Percentiles rank a stretch among this genome's conserved stretches.
These are phyloP conservation scores for Malus domestica DNA, from an alignment of 306 rosid genomes.

Conservation along the genomic window ASM211411v1 NC_041797.1:1818001-1818500, in stretches of 20 bases:
- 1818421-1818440: neutral
- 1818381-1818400: neutral
- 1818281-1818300: too few species aligned
- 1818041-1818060: conserved; percentile 75
- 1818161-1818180: neutral
- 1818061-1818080: conserved; percentile 81
- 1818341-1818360: too few species aligned
- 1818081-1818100: conserved; percentile 79
- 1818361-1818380: too few species aligned
- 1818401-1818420: neutral
- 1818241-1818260: neutral
- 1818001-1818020: conserved; percentile 89
- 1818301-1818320: too few species aligned
- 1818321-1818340: too few species aligned
- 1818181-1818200: neutral
- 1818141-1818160: neutral
- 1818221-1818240: neutral
- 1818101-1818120: conserved; percentile 40
- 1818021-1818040: conserved; percentile 81
- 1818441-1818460: neutral
- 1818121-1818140: neutral
- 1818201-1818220: neutral
- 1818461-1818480: neutral
- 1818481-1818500: neutral
- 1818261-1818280: neutral